Base-by-base conservation (phyloP, 225 moss, liverwort and hornwort genomes). In the Sphagnum tenellum region DNA sequence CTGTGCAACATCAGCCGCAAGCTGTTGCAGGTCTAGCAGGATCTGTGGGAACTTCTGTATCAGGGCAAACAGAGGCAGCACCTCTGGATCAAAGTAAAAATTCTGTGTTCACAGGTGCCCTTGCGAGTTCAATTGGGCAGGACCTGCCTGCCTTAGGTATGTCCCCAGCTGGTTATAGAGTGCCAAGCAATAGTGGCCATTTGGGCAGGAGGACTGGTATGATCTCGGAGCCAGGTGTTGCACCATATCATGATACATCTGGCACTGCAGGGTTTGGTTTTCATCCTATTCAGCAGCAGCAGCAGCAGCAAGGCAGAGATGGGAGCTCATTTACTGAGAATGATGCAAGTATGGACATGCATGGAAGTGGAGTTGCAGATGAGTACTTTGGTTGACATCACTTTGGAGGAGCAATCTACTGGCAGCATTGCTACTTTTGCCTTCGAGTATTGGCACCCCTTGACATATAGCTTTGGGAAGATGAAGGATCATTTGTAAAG, bases 281-380 rank as follows among this genome's bases (percentile, higher is more conserved):
- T 58, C 81, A 78, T 71, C 83, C 69, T 69, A 76, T 69, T 73
- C 85, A 70, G 12, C 85, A 81, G 47, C 29, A 29, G 29, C 29
- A 29, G 29, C 79, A 76, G 9, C 86, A 84, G 73, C 79, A 84
- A 71, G 49, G 44, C 49, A 81, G 91, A 57, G 84, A 87, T 47
- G 46, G 77, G 6, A 87, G 89, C 53, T 49, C 70, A 14, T 88
- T 82, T 70, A 81, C 74, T 45, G 94, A 91, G 72, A 88, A 81
- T 72, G 94, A 94, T 71, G 81, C 91, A 5, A 89, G 79, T 77
- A 94, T 94, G 94, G 94, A 94, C 61, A 94, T 94, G 94, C 91
- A 91, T 71, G 83, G 84, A 1, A 89, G 91, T 71, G 89, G 91
- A 63, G 86, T 57, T 66, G 76, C 87, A 12, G 87, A 91, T 8